Base-by-base conservation (phyloP, 306 rosid genomes). In the Prunus armeniaca region DNA sequence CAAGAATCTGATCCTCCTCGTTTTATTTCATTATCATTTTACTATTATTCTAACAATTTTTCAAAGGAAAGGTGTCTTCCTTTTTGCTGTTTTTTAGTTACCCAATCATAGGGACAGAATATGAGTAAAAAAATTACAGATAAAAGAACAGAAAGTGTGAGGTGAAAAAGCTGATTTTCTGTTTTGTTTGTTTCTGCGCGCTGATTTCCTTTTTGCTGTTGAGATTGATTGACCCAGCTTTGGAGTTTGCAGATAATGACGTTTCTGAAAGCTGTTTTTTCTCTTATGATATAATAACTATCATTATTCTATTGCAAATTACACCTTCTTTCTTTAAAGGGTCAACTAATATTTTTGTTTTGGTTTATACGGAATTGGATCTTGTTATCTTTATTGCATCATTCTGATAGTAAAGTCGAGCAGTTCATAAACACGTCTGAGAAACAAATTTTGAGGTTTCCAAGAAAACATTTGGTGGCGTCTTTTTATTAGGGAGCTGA, bases 191-290 rank as follows among this genome's bases (percentile, higher is more conserved):
- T 71, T 79, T 38, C 46, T 60, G 63, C 2, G 68, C 69, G 67
- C 73, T 61, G 7, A 34, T 34, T 71, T 66, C 82, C 62, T 28
- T 43, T 75, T 85, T 79, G 52, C 55, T 47, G 74, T 74, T 63
- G 77, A 75, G 79, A 73, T 86, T 64, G 75, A 76, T 76, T 77
- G 89, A 80, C 88, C 85, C 76, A 72, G 87, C 69, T 72, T 79
- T 67, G 84, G 80, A 82, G 84, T 86, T 64, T 75, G 64, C 64
- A 74, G 97, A 93, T 69, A 81, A 88, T 85, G 91, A 93, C 91
- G 75, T 91, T 72, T 82, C 74, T 81, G 81, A 74, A 74, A 83
- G 84, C 77, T 78, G 73, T 67, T 75, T 62, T 62, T 27, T 67
- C 71, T 77, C 68, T 65, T 70, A 1, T 76, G 41, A 46, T 67